Evolutionary conservation across 352 stramenopile species (phyloP), one percentile per base, ranked within the genome.

Genomic region (Globisporangium polare): DNA sequence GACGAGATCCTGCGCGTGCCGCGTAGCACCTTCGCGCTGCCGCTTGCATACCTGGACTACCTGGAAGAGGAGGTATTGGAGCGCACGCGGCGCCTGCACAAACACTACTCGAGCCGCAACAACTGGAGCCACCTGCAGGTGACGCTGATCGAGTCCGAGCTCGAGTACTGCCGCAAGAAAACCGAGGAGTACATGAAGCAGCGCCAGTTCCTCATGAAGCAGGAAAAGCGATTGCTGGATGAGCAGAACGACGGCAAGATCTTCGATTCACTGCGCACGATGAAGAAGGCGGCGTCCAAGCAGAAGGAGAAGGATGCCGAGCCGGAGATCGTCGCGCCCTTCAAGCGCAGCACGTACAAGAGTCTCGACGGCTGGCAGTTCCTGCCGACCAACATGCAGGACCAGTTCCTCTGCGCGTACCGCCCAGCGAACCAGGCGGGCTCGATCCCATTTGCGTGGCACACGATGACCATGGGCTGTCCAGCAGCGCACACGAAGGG

Each of bases 401-500:
- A 92, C 58, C 83, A 92, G 65, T 92, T 89, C 54, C 59, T 92
- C 1, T 86, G 72, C 60, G 77, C 77, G 43, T 73, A 79, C 53
- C 75, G 86, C 27, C 75, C 80, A 39, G 31, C 5, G 66, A 62
- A 52, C 58, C 37, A 58, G 29, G 12, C 27, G 39, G 58, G 49
- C 60, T 53, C 53, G 2, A 12, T 42, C 4, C 73, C 74, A 35
- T 85, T 89, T 43, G 83, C 85, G 41, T 92, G 83, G 83, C 83
- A 92, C 62, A 94, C 85, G 5, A 92, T 94, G 79, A 94, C 85
- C 1, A 94, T 94, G 85, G 85, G 85, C 20, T 90, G 81, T 47
- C 83, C 83, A 10, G 83, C 85, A 13, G 85, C 83, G 13, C 85
- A 94, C 63, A 89, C 80, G 22, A 92, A 91, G 66, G 85, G 85